Base-by-base conservation (phyloP, 2,329 filamentous ascomycete species). In the Hawksworthiomyces lignivorus region DNA sequence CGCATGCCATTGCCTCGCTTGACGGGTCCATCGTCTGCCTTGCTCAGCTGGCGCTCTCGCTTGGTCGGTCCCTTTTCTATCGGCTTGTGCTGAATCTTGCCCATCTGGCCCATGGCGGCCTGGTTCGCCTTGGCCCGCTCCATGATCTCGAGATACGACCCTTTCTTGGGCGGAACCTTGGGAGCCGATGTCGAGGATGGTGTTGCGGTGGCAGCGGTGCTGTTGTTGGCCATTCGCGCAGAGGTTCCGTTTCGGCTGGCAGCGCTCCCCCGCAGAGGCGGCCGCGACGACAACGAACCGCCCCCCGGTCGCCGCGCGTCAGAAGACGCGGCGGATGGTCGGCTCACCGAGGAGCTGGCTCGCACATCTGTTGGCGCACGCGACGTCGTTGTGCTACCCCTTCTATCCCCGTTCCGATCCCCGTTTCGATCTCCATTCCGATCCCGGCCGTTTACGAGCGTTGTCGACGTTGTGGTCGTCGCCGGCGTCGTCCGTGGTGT, bases 81-180 rank as follows among this genome's bases (percentile, higher is more conserved):
- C 17, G 80, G 71, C 57, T 87, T 87, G 60, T 87, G 82, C 56
- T 86, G 83, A 50, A 87, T 85, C 52, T 77, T 79, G 42, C 82
- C 82, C 19, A 82, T 70, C 51, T 73, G 73, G n/a, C 68, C 73
- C 65, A 77, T 73, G 30, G 64, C 67, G 29, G 66, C 68, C 53
- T 84, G 77, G 11, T 77, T 80, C 47, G 77, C 76, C 54, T 84
- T 79, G 24, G 78, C 85, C 50, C 82, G 73, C 42, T 81, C 81
- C 62, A 89, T 71, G 46, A 87, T 82, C 54, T 87, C 83, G 28
- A 80, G 76, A 57, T 79, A 89, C 0, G 81, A 84, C 2, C 82
- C 80, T 55, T 83, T 85, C 60, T 87, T 87, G 2, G 78, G 80
- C 2, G 73, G 62, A 3, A 65, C 58, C 44, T 63, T 64, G 5